A percentile compares a stretch with the other conserved stretches of the same genome.
Conservation (phyloP, 192 early-diverging fungal species). For the Linnemannia hyalina region DNA sequence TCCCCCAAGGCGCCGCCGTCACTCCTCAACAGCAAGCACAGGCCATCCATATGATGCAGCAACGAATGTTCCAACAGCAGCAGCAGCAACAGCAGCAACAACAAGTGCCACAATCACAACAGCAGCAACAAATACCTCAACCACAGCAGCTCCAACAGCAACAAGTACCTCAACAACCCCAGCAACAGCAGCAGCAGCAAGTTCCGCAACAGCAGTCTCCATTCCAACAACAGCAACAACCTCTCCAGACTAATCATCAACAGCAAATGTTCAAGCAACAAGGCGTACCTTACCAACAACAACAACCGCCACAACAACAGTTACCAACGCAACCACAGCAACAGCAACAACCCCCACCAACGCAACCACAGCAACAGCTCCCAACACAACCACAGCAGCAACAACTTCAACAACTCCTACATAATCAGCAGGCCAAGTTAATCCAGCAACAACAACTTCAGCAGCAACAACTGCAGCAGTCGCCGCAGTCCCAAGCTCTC, state of each 20-base stretch:
- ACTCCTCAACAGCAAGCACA: conserved; percentile 32
- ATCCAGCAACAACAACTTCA: conserved; percentile 3
- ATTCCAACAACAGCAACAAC: conserved; percentile 23
- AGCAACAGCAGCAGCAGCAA: conserved; percentile 20
- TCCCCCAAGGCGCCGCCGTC: conserved; percentile 1
- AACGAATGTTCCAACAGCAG: conserved; percentile 24
- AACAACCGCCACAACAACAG: background rate
- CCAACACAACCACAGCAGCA: conserved; percentile 12
- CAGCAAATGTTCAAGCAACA: conserved; percentile 11
- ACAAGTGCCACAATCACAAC: background rate
- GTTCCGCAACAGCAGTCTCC: conserved; percentile 3
- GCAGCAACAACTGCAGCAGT: conserved; percentile 15
- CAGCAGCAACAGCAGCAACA: conserved; percentile 13
- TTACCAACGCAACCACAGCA: background rate
- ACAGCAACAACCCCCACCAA: background rate
- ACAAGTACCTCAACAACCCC: background rate
- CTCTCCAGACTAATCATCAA: conserved; percentile 7
- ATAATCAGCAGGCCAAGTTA: conserved; percentile 1
- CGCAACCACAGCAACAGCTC: background rate
- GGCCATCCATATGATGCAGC: conserved; percentile 9
- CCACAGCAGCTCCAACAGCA: conserved; percentile 19
- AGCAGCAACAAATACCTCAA: background rate
- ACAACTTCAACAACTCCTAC: conserved; percentile 2
- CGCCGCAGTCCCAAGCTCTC: conserved; percentile 15
- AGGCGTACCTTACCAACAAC: background rate